Evolutionary conservation across 441 rosid genomes (phyloP).

Genomic region (Hura crepitans): DNA sequence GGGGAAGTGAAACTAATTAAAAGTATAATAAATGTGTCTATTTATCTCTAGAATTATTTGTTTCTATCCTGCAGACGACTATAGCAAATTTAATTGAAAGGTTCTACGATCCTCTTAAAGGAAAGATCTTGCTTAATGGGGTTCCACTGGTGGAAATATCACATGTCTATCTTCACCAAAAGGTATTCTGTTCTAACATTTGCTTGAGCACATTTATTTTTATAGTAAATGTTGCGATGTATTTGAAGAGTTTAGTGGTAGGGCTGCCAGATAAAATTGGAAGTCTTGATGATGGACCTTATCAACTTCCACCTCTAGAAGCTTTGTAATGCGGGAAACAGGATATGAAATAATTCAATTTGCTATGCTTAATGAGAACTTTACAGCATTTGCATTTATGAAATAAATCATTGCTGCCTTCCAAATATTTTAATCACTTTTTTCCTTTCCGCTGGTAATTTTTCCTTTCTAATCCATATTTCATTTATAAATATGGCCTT

Average conservation of each 20-base stretch:
- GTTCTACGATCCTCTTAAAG: conserved; percentile 86
- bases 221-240: neutral
- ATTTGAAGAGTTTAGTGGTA: conserved; percentile 1
- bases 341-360: conserved; percentile 1
- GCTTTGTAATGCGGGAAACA: neutral
- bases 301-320: neutral
- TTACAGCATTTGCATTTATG: neutral
- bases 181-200: conserved; percentile 36
- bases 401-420: too few relatives aligned
- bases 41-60: neutral
- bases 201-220: neutral
- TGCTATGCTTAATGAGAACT: conserved; percentile 1
- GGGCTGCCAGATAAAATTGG: neutral
- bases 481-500: neutral
- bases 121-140: conserved; percentile 73
- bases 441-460: neutral
- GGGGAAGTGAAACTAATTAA: neutral
- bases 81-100: conserved; percentile 87
- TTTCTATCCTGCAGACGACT: conserved; percentile 57
- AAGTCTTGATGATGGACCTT: neutral
- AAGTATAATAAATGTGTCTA: neutral
- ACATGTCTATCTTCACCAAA: conserved; percentile 69
- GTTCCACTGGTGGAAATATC: conserved; percentile 80
- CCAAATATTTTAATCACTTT: neutral
- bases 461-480: neutral